Conservation (phyloP, 2,329 filamentous ascomycete genomes). For the Celoporthe dispersa region DNA sequence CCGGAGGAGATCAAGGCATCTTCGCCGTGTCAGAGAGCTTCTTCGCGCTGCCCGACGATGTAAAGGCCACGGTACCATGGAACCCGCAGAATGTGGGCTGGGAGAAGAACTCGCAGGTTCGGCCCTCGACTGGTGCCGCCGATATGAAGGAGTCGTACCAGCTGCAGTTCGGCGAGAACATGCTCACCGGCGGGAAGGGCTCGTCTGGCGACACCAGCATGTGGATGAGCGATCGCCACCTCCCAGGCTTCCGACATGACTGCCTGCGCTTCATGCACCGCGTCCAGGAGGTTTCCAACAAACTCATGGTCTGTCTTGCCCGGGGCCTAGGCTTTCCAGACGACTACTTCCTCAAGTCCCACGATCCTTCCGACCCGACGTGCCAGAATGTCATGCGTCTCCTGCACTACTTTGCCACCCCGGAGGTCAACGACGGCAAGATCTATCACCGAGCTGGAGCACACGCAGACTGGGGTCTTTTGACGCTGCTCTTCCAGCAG, state of each 20-base stretch:
- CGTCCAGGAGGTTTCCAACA: slow-evolving; percentile 51
- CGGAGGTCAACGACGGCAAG: slow-evolving; percentile 31
- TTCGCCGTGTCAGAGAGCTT: slow-evolving; percentile 44
- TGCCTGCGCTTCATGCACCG: slow-evolving; percentile 39
- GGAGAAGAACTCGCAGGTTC: slow-evolving; percentile 60
- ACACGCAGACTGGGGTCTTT: slow-evolving; percentile 62
- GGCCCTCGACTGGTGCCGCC: slow-evolving; percentile 58
- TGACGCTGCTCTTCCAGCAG: slow-evolving; percentile 63
- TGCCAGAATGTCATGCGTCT: slow-evolving; percentile 58
- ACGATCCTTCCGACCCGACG: slow-evolving; percentile 52
- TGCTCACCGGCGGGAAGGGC: slow-evolving; percentile 32
- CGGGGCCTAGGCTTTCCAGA: slow-evolving; percentile 57
- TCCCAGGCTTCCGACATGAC: slow-evolving; percentile 54
- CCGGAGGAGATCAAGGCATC: slow-evolving; percentile 49
- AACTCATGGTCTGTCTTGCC: slow-evolving; percentile 60
- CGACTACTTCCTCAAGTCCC: slow-evolving; percentile 56
- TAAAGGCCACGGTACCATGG: slow-evolving; percentile 57
- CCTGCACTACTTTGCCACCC: slow-evolving; percentile 33
- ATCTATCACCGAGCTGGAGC: slow-evolving; percentile 59
- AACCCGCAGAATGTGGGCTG: slow-evolving; percentile 56
- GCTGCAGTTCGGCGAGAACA: slow-evolving; percentile 52
- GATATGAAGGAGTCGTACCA: slow-evolving; percentile 64
- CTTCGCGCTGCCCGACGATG: slow-evolving; percentile 53
- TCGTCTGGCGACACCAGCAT: slow-evolving; percentile 29
- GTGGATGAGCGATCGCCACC: slow-evolving; percentile 40